Percentiles rank a stretch among this genome's conserved stretches.
Evolutionary conservation across 2,329 filamentous ascomycete species (phyloP).

Genomic region (Colletotrichum aenigma): DNA sequence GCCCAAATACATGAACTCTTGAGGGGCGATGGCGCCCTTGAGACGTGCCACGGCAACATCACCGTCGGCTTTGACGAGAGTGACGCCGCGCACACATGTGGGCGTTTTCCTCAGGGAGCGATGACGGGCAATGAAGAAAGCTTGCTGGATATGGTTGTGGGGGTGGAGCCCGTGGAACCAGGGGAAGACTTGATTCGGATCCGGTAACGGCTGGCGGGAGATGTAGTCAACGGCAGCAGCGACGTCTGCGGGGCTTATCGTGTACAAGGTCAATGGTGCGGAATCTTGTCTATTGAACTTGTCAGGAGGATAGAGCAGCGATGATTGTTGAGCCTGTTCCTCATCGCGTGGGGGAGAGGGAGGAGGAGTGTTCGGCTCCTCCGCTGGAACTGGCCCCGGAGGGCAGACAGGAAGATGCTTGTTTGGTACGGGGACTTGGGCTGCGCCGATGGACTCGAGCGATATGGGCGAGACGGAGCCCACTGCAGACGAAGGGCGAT

Average conservation of each 20-base stretch:
- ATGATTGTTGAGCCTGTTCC: slow-evolving; percentile 61
- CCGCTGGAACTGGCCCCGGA: slow-evolving; percentile 69
- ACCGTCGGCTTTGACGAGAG: slow-evolving; percentile 87
- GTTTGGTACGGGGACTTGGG: slow-evolving; percentile 67
- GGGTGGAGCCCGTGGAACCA: slow-evolving; percentile 95
- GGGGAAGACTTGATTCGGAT: slow-evolving; percentile 87
- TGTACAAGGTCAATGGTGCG: slow-evolving; percentile 68
- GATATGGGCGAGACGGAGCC: slow-evolving; percentile 34
- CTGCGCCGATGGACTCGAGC: slow-evolving; percentile 37
- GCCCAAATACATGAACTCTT: slow-evolving; percentile 71
- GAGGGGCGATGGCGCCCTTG: slow-evolving; percentile 84
- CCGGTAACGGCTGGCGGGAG: slow-evolving; percentile 80
- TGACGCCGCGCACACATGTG: slow-evolving; percentile 78
- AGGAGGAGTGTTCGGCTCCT: slow-evolving; percentile 65
- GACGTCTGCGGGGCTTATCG: slow-evolving; percentile 72
- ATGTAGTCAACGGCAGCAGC: slow-evolving; percentile 76
- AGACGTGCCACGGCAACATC: slow-evolving; percentile 76
- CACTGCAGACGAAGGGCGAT: slow-evolving; percentile 45
- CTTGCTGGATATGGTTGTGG: slow-evolving; percentile 84
- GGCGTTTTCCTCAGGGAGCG: slow-evolving; percentile 74
- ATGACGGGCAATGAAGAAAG: slow-evolving; percentile 84
- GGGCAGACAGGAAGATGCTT: slow-evolving; percentile 91
- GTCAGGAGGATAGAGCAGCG: slow-evolving; percentile 77
- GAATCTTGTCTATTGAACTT: slow-evolving; percentile 58
- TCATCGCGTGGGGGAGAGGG: slow-evolving; percentile 60